Evolutionary conservation across 106 monocot genomes (phyloP), one percentile per base, ranked within the genome.

Genomic region (Hemerocallis citrina): DNA sequence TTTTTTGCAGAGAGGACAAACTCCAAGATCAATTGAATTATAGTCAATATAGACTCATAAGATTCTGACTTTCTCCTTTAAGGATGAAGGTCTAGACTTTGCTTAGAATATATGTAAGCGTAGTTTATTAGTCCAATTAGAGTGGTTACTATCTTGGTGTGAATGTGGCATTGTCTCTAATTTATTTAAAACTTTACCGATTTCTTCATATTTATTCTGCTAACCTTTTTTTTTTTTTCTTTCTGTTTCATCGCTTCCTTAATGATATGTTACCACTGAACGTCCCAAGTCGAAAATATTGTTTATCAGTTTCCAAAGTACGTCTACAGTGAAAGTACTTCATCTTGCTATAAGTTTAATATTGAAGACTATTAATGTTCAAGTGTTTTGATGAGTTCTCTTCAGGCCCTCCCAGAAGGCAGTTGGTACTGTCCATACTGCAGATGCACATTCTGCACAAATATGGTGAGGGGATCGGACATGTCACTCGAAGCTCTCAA

Each of bases 381-480:
- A 25, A 50, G 16, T 32, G 5, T 54, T 31, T 3, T 32, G 31
- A 54, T 39, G n/a, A n/a, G 23, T 62, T 22, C 21, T 57, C 23
- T 70, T 45, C 79, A 87, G 86, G 64, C 59, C 20, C 65, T 87
- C 27, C 84, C 89, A 33, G 80, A 77, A 37, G 84, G 77, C 20
- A 77, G 55, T 37, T 89, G 89, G 89, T 66, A 72, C 38, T 89
- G 89, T 57, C 89, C 74, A 27, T 80, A 80, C 28, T 89, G 89
- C 64, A 68, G 63, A 51, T 89, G 89, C 45, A 49, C 73, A 57
- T 61, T 81, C 34, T 89, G 89, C 74, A 81, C 25, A 40, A 59
- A 37, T 6, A 25, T 36, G 31, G 64, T 49, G 42, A 23, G 37
- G 32, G 56, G 41, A 60, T 52, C 67, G 34, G 52, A 61, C 4